Evolutionary conservation across 345 rosid species (phyloP).

Genomic region (Odontarrhena argentea): DNA sequence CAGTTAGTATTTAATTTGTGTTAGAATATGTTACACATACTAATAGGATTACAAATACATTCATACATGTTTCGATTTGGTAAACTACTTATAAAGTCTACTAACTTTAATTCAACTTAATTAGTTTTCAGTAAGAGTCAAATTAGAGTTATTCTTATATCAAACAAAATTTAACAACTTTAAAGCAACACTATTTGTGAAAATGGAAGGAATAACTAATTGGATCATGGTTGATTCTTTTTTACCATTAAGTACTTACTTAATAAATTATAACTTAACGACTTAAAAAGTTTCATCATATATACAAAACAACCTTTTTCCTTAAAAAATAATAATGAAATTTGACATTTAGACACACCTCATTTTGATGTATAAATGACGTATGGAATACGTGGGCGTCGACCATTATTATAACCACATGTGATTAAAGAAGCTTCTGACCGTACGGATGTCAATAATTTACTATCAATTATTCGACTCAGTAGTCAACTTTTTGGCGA

Average conservation of each 20-base stretch:
- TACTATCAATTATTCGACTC: constrained; percentile 30
- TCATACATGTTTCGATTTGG: neutral
- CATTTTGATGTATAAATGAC: constrained; percentile 37
- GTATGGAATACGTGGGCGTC: constrained; percentile 26
- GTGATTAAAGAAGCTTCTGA: constrained; percentile 38
- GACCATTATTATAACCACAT: constrained; percentile 12
- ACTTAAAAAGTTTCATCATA: too few relatives aligned
- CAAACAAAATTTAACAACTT: neutral
- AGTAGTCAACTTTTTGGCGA: constrained; percentile 17
- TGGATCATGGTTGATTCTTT: too few relatives aligned
- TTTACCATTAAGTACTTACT: too few relatives aligned
- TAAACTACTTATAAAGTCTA: neutral
- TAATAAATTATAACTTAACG: too few relatives aligned
- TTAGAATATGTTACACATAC: neutral
- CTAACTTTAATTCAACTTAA: neutral
- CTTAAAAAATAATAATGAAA: too few relatives aligned
- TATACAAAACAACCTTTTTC: too few relatives aligned
- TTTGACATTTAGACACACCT: neutral
- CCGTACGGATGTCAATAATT: constrained; percentile 32
- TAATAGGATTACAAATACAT: neutral
- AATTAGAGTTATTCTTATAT: neutral
- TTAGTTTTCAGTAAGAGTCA: neutral
- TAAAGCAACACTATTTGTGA: too few relatives aligned
- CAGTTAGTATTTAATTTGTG: neutral
- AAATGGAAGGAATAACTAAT: too few relatives aligned